These are phyloP conservation scores for Pleurotus djamor DNA, from an alignment of 768 basidiomycete genomes.

Conservation along the genomic window DNA sequence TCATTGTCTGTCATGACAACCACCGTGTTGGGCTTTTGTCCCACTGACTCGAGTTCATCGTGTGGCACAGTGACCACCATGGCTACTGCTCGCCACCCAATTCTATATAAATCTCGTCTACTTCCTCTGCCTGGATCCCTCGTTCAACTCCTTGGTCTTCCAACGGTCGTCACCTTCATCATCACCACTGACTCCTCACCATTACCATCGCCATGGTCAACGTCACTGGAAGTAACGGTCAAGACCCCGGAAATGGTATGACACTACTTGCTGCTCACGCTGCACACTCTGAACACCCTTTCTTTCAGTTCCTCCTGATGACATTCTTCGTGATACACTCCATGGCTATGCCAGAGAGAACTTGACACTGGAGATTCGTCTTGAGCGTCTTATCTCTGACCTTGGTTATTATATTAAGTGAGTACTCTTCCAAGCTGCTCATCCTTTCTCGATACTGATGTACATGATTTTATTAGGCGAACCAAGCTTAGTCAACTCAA, in stretches of 20 bases:
- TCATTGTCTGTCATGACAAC: no score
- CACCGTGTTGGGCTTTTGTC: no score
- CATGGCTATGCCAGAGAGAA: conserved; percentile 16
- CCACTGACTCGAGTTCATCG: no score
- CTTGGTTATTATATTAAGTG: not conserved
- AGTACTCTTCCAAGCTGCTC: not conserved
- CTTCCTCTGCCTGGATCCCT: no score
- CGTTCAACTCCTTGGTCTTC: no score
- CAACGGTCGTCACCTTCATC: no score
- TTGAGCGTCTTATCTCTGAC: not conserved
- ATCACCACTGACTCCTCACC: no score
- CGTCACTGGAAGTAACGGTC: conserved; percentile 13
- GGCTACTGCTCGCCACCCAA: no score
- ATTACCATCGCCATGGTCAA: not conserved
- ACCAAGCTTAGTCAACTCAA: conserved; percentile 10
- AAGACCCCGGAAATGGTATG: conserved; percentile 13
- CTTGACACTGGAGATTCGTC: conserved; percentile 4
- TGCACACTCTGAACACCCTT: not conserved
- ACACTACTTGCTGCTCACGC: not conserved
- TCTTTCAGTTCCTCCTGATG: conserved; percentile 13
- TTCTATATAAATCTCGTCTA: no score
- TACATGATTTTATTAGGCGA: not conserved
- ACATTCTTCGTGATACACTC: conserved; percentile 8
- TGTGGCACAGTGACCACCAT: no score
- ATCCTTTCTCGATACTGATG: not conserved